These are phyloP conservation scores for Bacterosira constricta DNA, from an alignment of 108 stramenopile genomes.

Conservation along the genomic window DNA sequence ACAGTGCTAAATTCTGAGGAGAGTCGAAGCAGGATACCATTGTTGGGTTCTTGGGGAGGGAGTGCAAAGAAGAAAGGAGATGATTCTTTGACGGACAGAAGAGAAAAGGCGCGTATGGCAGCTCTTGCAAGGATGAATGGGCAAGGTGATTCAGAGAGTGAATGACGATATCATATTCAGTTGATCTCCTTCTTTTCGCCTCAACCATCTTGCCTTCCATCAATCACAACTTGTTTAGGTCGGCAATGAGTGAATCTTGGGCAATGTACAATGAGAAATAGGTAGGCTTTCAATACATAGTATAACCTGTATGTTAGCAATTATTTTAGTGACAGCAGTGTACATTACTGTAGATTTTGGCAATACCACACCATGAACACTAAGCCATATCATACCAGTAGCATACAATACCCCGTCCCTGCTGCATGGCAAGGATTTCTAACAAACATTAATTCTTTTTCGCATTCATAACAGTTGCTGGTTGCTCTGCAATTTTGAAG, in stretches of 20 bases:
- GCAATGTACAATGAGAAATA: too few relatives aligned
- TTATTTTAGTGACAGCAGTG: background rate
- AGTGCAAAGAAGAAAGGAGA: conserved; percentile 12
- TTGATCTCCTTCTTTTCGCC: background rate
- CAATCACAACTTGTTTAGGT: background rate
- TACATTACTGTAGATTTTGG: background rate
- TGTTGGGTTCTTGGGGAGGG: conserved; percentile 38
- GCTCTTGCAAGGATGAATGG: conserved; percentile 73
- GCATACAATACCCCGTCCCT: background rate
- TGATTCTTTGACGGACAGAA: conserved; percentile 77
- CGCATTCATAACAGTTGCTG: conserved; percentile 30
- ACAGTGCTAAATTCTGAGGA: conserved; percentile 37
- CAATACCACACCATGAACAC: background rate
- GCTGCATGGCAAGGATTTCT: conserved; percentile 2
- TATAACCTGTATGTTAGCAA: background rate
- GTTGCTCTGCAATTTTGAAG: conserved; percentile 77
- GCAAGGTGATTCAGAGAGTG: conserved; percentile 30
- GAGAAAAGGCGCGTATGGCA: conserved; percentile 84
- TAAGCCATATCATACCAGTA: background rate
- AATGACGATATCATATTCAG: conserved; percentile 16
- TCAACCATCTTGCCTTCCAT: background rate
- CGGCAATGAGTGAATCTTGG: too few relatives aligned
- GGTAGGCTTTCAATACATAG: too few relatives aligned
- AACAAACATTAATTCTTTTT: conserved; percentile 35
- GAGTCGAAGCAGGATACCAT: conserved; percentile 22